A percentile compares a stretch with the other conserved stretches of the same genome.
These are phyloP conservation scores for Pseudodiploospora longispora DNA, from an alignment of 2,329 filamentous ascomycete species.

Conservation along the genomic window DNA sequence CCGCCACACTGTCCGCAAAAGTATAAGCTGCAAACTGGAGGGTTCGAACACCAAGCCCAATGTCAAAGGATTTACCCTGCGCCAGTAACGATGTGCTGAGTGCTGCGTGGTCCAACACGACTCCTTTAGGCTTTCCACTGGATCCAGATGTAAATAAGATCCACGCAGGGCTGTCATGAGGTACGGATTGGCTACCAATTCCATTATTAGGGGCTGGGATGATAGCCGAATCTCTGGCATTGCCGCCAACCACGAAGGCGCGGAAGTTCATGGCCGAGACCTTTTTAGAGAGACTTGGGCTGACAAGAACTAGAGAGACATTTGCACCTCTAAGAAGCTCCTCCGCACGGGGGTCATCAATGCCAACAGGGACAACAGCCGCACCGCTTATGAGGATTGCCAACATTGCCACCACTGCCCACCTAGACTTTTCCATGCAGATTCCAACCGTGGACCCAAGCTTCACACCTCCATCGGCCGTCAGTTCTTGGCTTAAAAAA, in stretches of 20 bases:
- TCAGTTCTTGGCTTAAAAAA: no score
- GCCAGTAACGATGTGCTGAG: neutral
- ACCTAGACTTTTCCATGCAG: conserved; percentile 4
- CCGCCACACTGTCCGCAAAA: conserved; percentile 4
- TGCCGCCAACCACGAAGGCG: no score
- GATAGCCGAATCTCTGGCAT: no score
- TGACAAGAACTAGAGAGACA: no score
- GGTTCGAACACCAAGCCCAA: neutral
- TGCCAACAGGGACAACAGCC: conserved; percentile 1
- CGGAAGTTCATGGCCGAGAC: no score
- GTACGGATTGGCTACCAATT: neutral
- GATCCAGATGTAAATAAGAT: neutral
- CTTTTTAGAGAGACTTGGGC: no score
- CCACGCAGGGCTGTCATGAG: neutral
- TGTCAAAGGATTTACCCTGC: neutral
- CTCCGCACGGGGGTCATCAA: neutral
- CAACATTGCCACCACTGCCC: conserved; percentile 1
- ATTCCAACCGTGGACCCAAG: neutral
- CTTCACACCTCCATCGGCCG: neutral
- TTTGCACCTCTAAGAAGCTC: no score
- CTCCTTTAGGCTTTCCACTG: neutral
- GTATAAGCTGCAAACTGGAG: conserved; percentile 6
- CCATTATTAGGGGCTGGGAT: no score
- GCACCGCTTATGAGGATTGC: neutral
- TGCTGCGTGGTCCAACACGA: neutral